Evolutionary conservation across 1,284 basidiomycete species (phyloP).

Genomic region (Ceratobasidium sp.): DNA sequence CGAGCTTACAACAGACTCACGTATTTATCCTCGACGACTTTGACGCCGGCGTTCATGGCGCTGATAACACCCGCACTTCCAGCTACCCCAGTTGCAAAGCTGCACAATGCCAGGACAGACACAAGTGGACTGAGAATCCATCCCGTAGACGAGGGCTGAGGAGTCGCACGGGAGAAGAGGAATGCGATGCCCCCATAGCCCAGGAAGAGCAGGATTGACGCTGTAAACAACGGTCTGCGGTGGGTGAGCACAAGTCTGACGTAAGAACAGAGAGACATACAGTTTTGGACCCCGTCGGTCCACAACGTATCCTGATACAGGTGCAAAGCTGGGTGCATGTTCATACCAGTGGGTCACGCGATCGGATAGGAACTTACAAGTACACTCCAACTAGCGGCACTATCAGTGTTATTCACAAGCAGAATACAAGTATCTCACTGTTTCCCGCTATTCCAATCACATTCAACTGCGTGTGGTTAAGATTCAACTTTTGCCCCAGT

Average conservation of each 20-base stretch:
- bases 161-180: constrained; percentile 58
- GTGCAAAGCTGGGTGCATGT: constrained; percentile 67
- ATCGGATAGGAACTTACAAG: constrained; percentile 50
- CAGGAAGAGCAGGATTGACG: constrained; percentile 60
- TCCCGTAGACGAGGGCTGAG: constrained; percentile 40
- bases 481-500: constrained; percentile 24
- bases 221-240: constrained; percentile 48
- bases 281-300: constrained; percentile 70
- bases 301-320: constrained; percentile 71
- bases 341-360: not conserved
- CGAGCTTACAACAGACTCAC: constrained; percentile 29
- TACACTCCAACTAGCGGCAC: constrained; percentile 29
- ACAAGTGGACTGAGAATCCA: constrained; percentile 15
- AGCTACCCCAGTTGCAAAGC: constrained; percentile 31
- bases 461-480: constrained; percentile 78
- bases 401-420: not conserved
- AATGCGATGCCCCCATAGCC: constrained; percentile 72
- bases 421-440: not conserved
- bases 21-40: constrained; percentile 49
- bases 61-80: constrained; percentile 46
- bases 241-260: constrained; percentile 49
- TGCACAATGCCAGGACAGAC: constrained; percentile 3
- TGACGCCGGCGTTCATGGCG: constrained; percentile 51
- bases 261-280: constrained; percentile 44
- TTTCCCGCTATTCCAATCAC: constrained; percentile 58